phyloP scores from a whole-genome alignment of 768 basidiomycete species.

The Suillus sp. region DNA sequence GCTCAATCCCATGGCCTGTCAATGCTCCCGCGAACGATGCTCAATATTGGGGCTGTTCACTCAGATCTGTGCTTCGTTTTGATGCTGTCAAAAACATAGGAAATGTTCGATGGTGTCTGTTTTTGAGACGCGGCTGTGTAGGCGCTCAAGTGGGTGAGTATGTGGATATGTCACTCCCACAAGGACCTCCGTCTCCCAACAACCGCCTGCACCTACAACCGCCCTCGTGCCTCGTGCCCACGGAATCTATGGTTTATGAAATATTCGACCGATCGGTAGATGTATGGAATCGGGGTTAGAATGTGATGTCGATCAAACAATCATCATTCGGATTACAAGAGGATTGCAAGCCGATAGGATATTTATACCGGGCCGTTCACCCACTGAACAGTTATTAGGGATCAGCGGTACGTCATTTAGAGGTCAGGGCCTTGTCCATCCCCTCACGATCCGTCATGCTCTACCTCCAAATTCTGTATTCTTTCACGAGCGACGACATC shows the following conservation, averaged over 20 bases:
- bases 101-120: neutral
- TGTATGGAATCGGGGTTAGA: neutral
- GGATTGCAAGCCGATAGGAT: neutral
- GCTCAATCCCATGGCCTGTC: neutral
- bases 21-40: neutral
- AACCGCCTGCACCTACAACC: neutral
- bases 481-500: slow-evolving; percentile 50
- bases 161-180: neutral
- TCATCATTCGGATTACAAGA: neutral
- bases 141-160: neutral
- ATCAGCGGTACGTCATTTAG: neutral
- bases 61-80: neutral
- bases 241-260: neutral
- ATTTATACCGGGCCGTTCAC: neutral
- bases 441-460: neutral
- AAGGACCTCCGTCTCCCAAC: neutral
- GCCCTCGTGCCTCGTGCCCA: neutral
- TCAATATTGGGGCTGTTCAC: neutral
- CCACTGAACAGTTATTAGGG: neutral
- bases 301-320: slow-evolving; percentile 4
- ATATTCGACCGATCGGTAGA: neutral
- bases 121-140: neutral
- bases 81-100: neutral
- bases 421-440: neutral
- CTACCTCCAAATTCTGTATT: slow-evolving; percentile 35